Conservation (phyloP, 495 filamentous ascomycete species). For the Penicillium goetzii region DNA sequence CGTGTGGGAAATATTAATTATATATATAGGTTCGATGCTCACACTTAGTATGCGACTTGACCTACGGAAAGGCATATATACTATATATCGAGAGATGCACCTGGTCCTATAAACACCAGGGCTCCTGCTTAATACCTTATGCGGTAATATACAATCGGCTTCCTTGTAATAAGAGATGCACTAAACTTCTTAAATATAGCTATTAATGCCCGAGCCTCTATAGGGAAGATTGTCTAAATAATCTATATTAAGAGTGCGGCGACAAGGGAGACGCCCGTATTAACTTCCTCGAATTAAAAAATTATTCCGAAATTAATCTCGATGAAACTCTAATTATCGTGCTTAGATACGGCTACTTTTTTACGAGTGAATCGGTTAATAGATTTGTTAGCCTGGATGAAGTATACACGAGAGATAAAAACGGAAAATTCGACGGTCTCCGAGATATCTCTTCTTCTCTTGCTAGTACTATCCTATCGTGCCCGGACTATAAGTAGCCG, state of each 20-base stretch:
- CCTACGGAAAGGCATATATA: slow-evolving; percentile 61
- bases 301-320: slow-evolving; percentile 14
- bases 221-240: slow-evolving; percentile 60
- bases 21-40: slow-evolving; percentile 15
- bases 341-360: slow-evolving; percentile 19
- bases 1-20: slow-evolving; percentile 2
- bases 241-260: slow-evolving; percentile 13
- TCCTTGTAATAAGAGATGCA: slow-evolving; percentile 55
- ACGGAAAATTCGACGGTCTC: slow-evolving; percentile 22
- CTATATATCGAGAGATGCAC: slow-evolving; percentile 62
- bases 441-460: slow-evolving; percentile 22
- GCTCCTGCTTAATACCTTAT: slow-evolving; percentile 59
- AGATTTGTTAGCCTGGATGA: slow-evolving; percentile 18
- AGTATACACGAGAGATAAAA: slow-evolving; percentile 20
- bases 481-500: slow-evolving; percentile 20
- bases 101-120: slow-evolving; percentile 56
- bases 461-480: slow-evolving; percentile 16
- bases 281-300: slow-evolving; percentile 13
- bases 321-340: slow-evolving; percentile 16
- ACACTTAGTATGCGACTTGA: slow-evolving; percentile 14
- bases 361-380: slow-evolving; percentile 23
- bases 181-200: slow-evolving; percentile 56
- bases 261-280: slow-evolving; percentile 16
- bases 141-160: slow-evolving; percentile 58
- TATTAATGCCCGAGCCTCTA: slow-evolving; percentile 66